Evolutionary conservation across 495 filamentous ascomycete species (phyloP).

Genomic region (Penicillium samsonianum): DNA sequence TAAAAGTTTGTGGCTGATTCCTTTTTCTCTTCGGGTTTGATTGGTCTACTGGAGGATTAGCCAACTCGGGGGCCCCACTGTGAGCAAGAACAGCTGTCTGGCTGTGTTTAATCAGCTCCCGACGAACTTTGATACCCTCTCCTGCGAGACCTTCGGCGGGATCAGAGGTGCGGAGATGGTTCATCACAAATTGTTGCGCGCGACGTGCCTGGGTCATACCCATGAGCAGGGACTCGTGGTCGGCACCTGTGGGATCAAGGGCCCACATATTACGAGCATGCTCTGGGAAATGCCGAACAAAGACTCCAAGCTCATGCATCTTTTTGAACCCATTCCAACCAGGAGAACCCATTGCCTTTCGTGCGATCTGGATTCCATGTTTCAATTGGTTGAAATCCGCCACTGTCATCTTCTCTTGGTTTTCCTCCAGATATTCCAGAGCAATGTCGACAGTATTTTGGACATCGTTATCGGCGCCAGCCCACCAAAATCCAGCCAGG

Average conservation of each 20-base stretch:
- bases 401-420: constrained; percentile 50
- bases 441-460: constrained; percentile 61
- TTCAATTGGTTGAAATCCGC: constrained; percentile 62
- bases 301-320: constrained; percentile 77
- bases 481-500: constrained; percentile 89
- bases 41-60: constrained; percentile 13
- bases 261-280: constrained; percentile 61
- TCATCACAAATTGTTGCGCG: constrained; percentile 61
- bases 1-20: constrained; percentile 37
- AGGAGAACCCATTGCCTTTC: constrained; percentile 55
- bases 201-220: constrained; percentile 58
- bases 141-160: constrained; percentile 54
- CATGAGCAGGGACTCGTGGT: constrained; percentile 42
- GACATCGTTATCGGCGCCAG: constrained; percentile 74
- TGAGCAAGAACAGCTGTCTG: constrained; percentile 11
- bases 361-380: constrained; percentile 63
- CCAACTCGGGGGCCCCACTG: constrained; percentile 21
- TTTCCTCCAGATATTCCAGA: constrained; percentile 60
- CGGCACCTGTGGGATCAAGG: constrained; percentile 46
- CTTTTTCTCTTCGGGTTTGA: constrained; percentile 22
- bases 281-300: constrained; percentile 59
- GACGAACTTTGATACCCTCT: constrained; percentile 46
- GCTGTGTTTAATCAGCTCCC: constrained; percentile 30
- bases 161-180: constrained; percentile 47
- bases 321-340: constrained; percentile 66